Evolutionary conservation across 2,329 filamentous ascomycete genomes (phyloP), one percentile per base, ranked within the genome.

Genomic region (Ceratocystis eucalypticola): DNA sequence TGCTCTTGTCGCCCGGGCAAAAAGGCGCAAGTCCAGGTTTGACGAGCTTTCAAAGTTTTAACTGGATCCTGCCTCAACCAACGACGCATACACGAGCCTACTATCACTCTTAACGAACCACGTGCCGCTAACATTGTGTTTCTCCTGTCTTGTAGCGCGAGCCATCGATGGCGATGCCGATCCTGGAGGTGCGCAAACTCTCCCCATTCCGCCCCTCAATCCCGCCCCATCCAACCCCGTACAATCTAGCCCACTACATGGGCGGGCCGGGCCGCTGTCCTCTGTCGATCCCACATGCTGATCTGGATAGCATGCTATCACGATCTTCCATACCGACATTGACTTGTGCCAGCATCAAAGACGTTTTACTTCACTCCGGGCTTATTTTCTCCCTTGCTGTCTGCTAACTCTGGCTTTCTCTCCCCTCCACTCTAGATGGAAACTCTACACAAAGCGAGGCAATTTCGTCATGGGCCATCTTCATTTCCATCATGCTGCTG

Each of bases 391-490:
- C 20, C 48, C 8, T 25, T 5, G 15, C 48, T 25, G 25, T 25
- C 20, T 25, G 48, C 48, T 53, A 53, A 53, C 48, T 41, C 48
- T 22, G 20, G 17, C 15, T 33, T 22, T 55, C n/a, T 33, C 66
- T 17, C 50, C 57, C 25, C 53, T 44, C 70, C 77, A 79, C 20
- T 55, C 1, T 61, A 68, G 84, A 86, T 71, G 84, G 87, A 68
- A 91, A 96, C 76, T 88, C 90, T 55, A 88, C 89, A 61, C 85
- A 96, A 76, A 92, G 96, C 80, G 94, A 99, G 79, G 89, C 96
- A 70, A 90, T 91, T 74, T 88, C 92, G 72, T 96, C 94, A 79
- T 96, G 91, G 91, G 92, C 93, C 37, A 86, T 99, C 71, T 96
- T 96, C 78, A 99, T 99, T 73, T 85, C 96, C 72, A 96, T 99